Conservation (phyloP, 2,329 filamentous ascomycete species). For the Zasmidium citrigriseum region DNA sequence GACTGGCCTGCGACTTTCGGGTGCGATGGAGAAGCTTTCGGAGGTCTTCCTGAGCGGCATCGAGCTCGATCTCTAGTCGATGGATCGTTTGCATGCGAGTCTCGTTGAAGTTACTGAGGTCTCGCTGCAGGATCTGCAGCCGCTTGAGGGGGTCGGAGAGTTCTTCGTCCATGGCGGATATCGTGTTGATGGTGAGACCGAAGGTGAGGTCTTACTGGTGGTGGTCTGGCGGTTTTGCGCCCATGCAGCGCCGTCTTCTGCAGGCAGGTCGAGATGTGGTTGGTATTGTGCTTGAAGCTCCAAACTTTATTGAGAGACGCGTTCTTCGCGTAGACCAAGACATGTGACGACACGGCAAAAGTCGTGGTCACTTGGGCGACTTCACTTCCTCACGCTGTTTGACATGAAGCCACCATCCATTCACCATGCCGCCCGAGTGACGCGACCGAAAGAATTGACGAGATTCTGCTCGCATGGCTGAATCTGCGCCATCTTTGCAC, state of each 20-base stretch:
- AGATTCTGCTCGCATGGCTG: background rate
- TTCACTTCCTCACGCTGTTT: background rate
- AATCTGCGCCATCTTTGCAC: background rate
- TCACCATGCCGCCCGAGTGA: background rate
- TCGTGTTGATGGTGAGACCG: background rate
- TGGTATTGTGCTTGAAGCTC: too few relatives aligned
- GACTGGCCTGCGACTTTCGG: slow-evolving; percentile 71
- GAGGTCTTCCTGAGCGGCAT: slow-evolving; percentile 67
- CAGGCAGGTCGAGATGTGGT: too few relatives aligned
- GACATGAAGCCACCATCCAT: too few relatives aligned
- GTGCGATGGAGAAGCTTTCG: slow-evolving; percentile 73
- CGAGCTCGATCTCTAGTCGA: slow-evolving; percentile 66
- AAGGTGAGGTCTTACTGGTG: background rate
- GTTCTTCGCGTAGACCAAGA: too few relatives aligned
- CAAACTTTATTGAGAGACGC: too few relatives aligned
- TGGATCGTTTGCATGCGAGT: slow-evolving; percentile 70
- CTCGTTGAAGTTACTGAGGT: slow-evolving; percentile 76
- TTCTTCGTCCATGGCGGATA: slow-evolving; percentile 66
- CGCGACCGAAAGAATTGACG: background rate
- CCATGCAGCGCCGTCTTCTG: too few relatives aligned
- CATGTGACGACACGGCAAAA: too few relatives aligned
- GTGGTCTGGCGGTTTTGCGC: background rate
- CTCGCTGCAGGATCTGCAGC: slow-evolving; percentile 82
- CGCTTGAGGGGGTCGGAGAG: slow-evolving; percentile 71
- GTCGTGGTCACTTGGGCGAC: background rate